These are phyloP conservation scores for Dinochytrium kinnereticum DNA, from an alignment of 371 early-diverging fungal genomes.

Conservation along the genomic window DNA sequence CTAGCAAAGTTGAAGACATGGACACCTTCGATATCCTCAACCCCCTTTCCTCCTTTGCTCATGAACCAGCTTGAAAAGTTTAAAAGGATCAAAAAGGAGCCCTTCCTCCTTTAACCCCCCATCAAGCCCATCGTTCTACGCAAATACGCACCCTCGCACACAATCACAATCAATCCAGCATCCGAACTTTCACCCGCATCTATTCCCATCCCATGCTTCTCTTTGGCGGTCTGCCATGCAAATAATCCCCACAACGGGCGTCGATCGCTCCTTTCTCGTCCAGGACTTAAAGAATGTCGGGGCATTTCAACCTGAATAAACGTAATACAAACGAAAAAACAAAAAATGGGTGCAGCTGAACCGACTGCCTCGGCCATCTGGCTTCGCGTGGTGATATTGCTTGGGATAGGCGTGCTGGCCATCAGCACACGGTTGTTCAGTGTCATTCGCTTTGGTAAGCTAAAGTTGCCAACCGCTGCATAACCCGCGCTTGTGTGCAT, in stretches of 20 bases:
- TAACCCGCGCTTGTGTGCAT: not conserved
- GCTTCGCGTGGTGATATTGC: slow-evolving; percentile 71
- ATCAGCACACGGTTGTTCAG: slow-evolving; percentile 95
- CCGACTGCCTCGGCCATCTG: slow-evolving; percentile 11
- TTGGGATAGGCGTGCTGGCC: slow-evolving; percentile 85
- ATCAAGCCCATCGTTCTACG: no score
- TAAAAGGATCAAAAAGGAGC: slow-evolving; percentile 17
- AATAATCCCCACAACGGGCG: no score
- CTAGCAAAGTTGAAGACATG: slow-evolving; percentile 20
- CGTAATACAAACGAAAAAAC: no score
- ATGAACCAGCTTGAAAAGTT: slow-evolving; percentile 34
- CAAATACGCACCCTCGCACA: no score
- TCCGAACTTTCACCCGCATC: not conserved
- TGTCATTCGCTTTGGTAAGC: slow-evolving; percentile 90
- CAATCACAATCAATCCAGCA: not conserved
- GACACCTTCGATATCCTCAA: slow-evolving; percentile 18
- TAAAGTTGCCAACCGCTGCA: slow-evolving; percentile 25
- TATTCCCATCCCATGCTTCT: not conserved
- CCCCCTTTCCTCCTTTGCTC: slow-evolving; percentile 32
- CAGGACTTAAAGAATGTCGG: no score
- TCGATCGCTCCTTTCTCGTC: no score
- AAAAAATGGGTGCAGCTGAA: not conserved
- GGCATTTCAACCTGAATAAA: no score
- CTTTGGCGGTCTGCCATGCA: not conserved
- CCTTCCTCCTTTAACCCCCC: not conserved